A percentile compares a stretch with the other conserved stretches of the same genome.
Evolutionary conservation across 140 eudicot genomes (phyloP).

Genomic region (Flaveria floridana): DNA sequence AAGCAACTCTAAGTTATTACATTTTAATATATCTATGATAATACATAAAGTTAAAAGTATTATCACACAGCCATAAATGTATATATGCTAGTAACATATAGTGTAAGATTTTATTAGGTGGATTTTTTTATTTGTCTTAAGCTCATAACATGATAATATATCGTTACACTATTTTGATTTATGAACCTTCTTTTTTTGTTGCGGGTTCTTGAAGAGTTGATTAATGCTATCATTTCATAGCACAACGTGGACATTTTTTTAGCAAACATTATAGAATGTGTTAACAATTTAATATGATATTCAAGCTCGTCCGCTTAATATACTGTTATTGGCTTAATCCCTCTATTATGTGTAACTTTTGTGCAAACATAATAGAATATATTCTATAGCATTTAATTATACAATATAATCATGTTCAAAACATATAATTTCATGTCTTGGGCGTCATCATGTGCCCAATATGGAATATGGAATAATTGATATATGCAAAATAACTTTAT

Average conservation of each 20-base stretch:
- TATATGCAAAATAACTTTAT: not conserved
- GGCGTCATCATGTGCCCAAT: not conserved
- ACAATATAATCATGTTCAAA: too few species aligned
- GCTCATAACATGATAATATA: too few species aligned
- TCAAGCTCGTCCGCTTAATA: too few species aligned
- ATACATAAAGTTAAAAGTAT: too few species aligned
- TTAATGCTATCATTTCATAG: not conserved
- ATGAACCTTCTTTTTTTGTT: not conserved
- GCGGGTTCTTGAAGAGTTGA: not conserved
- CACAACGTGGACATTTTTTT: not conserved
- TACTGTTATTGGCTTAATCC: not conserved
- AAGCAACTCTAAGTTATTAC: too few species aligned
- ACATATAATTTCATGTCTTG: not conserved
- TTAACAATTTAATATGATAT: too few species aligned
- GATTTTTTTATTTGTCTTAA: too few species aligned
- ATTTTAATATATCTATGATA: too few species aligned
- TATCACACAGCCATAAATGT: not conserved
- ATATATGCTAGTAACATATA: not conserved
- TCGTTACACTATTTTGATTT: too few species aligned
- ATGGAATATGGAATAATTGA: not conserved
- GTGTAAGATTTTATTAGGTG: too few species aligned
- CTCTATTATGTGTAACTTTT: not conserved
- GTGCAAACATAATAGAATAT: not conserved
- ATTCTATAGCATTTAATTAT: too few species aligned
- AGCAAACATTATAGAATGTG: not conserved